A percentile compares a stretch with the other conserved stretches of the same genome.
Evolutionary conservation across 2,329 filamentous ascomycete species (phyloP).

Genomic region (Alternaria brassicae): DNA sequence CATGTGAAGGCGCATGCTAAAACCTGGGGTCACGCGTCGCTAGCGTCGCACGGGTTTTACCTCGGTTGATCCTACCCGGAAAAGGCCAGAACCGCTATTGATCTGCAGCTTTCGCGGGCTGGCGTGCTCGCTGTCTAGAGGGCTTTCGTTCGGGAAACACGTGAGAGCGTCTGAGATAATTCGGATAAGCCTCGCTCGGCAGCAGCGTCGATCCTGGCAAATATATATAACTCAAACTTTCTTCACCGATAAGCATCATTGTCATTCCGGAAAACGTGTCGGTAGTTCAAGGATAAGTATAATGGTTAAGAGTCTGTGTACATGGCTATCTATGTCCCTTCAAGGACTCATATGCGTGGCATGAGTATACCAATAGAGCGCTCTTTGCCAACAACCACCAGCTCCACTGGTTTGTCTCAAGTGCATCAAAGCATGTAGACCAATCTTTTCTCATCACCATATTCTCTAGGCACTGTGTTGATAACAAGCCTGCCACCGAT

Average conservation of each 20-base stretch:
- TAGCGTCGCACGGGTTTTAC: slow-evolving; percentile 17
- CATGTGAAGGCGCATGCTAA: slow-evolving; percentile 42
- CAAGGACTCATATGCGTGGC: slow-evolving; percentile 35
- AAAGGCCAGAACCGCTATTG: slow-evolving; percentile 19
- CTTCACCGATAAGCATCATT: background rate
- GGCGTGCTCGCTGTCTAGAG: background rate
- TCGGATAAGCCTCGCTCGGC: slow-evolving; percentile 3
- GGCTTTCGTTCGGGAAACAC: slow-evolving; percentile 8
- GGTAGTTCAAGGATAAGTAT: background rate
- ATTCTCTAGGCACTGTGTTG: background rate
- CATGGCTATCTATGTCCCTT: slow-evolving; percentile 42
- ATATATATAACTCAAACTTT: background rate
- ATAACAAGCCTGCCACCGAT: background rate
- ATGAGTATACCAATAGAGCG: slow-evolving; percentile 16
- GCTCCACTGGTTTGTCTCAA: background rate
- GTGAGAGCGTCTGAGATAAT: slow-evolving; percentile 8
- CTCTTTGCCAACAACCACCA: slow-evolving; percentile 17
- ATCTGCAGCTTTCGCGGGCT: slow-evolving; percentile 15
- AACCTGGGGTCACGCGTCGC: slow-evolving; percentile 20
- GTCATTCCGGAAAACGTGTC: background rate
- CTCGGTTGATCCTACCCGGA: slow-evolving; percentile 22
- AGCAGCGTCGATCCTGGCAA: slow-evolving; percentile 3
- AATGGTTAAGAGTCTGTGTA: background rate
- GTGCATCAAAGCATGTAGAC: slow-evolving; percentile 3
- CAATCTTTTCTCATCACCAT: background rate